Percentiles rank a stretch among this genome's conserved stretches.
phyloP scores from a whole-genome alignment of 805 yeast genomes.

The Ogataea nonfermentans region DNA sequence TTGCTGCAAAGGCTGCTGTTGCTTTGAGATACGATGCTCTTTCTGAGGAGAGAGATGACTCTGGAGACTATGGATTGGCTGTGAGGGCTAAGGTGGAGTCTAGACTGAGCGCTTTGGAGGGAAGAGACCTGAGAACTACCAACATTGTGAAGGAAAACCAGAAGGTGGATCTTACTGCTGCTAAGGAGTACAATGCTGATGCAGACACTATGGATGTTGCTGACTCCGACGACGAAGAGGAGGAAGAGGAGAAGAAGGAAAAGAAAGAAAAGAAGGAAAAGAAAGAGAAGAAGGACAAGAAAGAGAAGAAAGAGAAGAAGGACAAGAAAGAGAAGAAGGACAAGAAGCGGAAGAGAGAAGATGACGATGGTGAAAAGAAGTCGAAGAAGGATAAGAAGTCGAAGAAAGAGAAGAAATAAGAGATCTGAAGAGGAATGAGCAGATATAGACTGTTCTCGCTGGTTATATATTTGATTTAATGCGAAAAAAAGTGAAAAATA shows the following conservation, averaged over 20 bases:
- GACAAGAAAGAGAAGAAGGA: conserved; percentile 27
- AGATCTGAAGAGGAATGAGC: conserved; percentile 23
- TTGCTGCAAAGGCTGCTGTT: conserved; percentile 98
- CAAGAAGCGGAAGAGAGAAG: conserved; percentile 23
- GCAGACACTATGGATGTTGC: conserved; percentile 68
- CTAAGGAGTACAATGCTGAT: conserved; percentile 89
- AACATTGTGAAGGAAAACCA: conserved; percentile 78
- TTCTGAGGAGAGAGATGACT: conserved; percentile 94
- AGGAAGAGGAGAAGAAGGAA: conserved; percentile 27
- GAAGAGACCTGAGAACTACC: conserved; percentile 91
- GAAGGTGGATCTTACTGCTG: conserved; percentile 82
- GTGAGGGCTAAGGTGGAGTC: conserved; percentile 93
- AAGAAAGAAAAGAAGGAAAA: conserved; percentile 26
- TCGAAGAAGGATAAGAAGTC: conserved; percentile 12
- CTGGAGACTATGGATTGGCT: conserved; percentile 88
- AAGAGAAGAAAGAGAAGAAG: conserved; percentile 32
- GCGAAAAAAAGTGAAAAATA: conserved; percentile 23
- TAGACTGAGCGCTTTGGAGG: conserved; percentile 92
- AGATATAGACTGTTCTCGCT: conserved; percentile 20
- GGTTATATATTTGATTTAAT: conserved; percentile 19
- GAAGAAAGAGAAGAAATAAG: conserved; percentile 20
- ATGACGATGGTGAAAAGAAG: conserved; percentile 23
- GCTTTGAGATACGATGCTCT: conserved; percentile 95
- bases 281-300: conserved; percentile 31
- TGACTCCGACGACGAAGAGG: conserved; percentile 34